Conservation (phyloP, 2,329 filamentous ascomycete genomes). For the Juglanconis sp. region DNA sequence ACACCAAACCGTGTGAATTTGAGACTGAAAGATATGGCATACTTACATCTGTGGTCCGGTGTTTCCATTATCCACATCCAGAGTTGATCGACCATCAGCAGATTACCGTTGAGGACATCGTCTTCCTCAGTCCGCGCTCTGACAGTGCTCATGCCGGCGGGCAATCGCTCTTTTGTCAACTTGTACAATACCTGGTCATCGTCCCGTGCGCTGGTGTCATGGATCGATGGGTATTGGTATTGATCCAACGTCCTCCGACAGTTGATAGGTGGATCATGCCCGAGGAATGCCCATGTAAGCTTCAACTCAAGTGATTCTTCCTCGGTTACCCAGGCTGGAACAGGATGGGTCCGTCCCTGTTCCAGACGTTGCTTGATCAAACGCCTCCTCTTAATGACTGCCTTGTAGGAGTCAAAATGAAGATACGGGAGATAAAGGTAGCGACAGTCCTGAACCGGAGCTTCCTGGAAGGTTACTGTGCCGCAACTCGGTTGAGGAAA, state of each 20-base stretch:
- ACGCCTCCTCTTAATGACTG: conserved; percentile 53
- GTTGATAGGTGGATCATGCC: conserved; percentile 59
- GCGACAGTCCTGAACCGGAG: conserved; percentile 30
- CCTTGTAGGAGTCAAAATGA: conserved; percentile 62
- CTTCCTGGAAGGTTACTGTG: conserved; percentile 2
- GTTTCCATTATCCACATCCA: conserved; percentile 57
- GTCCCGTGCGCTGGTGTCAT: conserved; percentile 58
- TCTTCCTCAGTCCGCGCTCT: conserved; percentile 12
- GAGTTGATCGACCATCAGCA: conserved; percentile 65
- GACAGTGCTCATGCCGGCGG: background rate
- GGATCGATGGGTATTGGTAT: conserved; percentile 59
- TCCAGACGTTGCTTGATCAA: conserved; percentile 50
- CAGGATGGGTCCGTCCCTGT: conserved; percentile 54
- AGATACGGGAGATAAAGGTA: conserved; percentile 58
- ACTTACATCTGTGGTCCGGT: too few species aligned
- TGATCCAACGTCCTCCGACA: conserved; percentile 61
- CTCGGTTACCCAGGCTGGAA: conserved; percentile 51
- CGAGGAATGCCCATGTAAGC: conserved; percentile 61
- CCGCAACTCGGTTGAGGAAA: conserved; percentile 19
- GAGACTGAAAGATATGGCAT: too few species aligned
- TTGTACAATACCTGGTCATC: conserved; percentile 69
- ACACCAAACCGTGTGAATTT: too few species aligned
- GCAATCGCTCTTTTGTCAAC: conserved; percentile 45
- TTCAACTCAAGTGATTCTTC: conserved; percentile 55
- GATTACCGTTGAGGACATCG: conserved; percentile 45